These are phyloP conservation scores for Paramecium sexaurelia DNA, from an alignment of 73 alveolate genomes.

Conservation along the genomic window DNA sequence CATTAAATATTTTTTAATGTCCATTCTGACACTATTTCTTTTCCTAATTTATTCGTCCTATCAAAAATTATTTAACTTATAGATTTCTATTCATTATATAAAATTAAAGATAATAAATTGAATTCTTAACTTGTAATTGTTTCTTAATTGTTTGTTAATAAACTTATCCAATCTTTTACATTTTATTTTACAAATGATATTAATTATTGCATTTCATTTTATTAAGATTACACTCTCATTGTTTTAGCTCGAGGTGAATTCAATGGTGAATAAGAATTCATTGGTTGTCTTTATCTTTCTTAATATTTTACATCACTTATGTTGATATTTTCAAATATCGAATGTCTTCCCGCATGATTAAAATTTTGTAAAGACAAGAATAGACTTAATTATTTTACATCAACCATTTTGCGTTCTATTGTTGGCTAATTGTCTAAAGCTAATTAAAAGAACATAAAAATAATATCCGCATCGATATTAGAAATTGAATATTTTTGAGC, in stretches of 20 bases:
- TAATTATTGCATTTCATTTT: conserved; percentile 24
- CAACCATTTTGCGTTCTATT: not conserved
- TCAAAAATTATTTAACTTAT: conserved; percentile 30
- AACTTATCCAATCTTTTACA: not conserved
- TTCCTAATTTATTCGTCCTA: not conserved
- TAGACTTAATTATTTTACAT: not conserved
- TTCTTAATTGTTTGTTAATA: not conserved
- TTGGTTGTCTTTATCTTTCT: not conserved
- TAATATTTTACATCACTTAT: conserved; percentile 25
- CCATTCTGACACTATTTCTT: not conserved
- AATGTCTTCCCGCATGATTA: conserved; percentile 39
- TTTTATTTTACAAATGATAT: conserved; percentile 25
- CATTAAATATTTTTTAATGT: not conserved
- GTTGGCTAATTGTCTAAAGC: conserved; percentile 18
- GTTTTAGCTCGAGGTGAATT: conserved; percentile 68
- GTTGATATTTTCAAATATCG: conserved; percentile 34
- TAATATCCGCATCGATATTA: not conserved
- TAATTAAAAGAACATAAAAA: not conserved
- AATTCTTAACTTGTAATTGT: not conserved
- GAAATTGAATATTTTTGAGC: not conserved
- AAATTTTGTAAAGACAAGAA: not conserved
- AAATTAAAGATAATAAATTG: not conserved
- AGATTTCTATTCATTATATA: not conserved
- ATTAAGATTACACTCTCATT: conserved; percentile 39
- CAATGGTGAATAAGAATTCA: conserved; percentile 34